Conservation (phyloP, 2,329 filamentous ascomycete species). For the Dryadomyces sulphureus region DNA sequence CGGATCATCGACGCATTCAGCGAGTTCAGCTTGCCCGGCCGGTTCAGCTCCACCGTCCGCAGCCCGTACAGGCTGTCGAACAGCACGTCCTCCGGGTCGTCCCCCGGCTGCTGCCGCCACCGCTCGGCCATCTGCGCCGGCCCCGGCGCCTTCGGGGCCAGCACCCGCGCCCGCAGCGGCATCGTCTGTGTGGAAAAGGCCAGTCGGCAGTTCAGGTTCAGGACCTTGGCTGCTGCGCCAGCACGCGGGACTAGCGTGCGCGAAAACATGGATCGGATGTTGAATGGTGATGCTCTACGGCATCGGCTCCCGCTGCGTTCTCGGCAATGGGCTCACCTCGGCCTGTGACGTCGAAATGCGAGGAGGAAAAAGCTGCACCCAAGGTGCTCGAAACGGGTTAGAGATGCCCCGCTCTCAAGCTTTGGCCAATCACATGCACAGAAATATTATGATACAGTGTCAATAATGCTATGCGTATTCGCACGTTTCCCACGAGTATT, state of each 20-base stretch:
- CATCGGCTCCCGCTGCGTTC: too few relatives aligned
- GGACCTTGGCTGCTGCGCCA: constrained; percentile 29
- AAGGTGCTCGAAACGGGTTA: background rate
- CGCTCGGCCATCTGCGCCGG: background rate
- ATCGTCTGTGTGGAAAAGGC: constrained; percentile 30
- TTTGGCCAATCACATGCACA: background rate
- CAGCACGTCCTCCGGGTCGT: constrained; percentile 80
- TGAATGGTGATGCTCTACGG: too few relatives aligned
- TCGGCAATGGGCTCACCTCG: constrained; percentile 4
- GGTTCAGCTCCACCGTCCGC: constrained; percentile 85
- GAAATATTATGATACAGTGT: too few relatives aligned
- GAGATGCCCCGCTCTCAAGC: background rate
- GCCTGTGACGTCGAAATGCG: background rate
- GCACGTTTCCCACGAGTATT: too few relatives aligned
- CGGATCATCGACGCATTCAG: constrained; percentile 88
- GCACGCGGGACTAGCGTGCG: constrained; percentile 37
- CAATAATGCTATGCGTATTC: background rate
- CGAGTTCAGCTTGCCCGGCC: constrained; percentile 81
- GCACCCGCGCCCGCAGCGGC: constrained; percentile 68
- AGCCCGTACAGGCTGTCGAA: constrained; percentile 84
- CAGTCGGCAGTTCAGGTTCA: background rate
- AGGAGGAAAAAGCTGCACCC: constrained; percentile 1
- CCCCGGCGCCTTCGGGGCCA: constrained; percentile 26
- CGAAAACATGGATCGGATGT: constrained; percentile 33
- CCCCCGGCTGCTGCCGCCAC: constrained; percentile 44